Conservation (phyloP, 2,329 filamentous ascomycete species). For the Penicillium expansum region DNA sequence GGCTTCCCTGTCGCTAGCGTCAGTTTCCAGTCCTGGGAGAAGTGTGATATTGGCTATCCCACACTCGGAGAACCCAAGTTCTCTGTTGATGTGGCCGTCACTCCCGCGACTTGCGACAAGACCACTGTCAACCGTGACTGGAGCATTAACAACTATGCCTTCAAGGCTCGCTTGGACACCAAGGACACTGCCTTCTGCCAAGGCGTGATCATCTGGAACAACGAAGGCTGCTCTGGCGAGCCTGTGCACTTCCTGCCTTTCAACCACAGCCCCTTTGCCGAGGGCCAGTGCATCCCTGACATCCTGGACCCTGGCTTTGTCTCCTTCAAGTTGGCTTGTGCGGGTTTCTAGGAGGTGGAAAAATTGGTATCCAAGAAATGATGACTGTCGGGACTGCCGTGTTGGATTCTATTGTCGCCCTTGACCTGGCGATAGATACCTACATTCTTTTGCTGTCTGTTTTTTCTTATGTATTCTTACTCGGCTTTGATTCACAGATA, state of each 20-base stretch:
- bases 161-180: constrained; percentile 20
- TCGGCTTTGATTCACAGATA: not conserved
- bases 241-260: constrained; percentile 19
- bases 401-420: not conserved
- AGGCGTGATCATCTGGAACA: constrained; percentile 23
- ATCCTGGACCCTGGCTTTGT: constrained; percentile 19
- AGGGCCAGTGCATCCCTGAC: constrained; percentile 21
- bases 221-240: constrained; percentile 20
- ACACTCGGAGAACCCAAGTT: constrained; percentile 17
- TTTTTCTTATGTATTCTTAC: not conserved
- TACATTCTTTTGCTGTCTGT: not conserved
- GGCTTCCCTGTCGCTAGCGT: constrained; percentile 20
- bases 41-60: constrained; percentile 16
- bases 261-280: constrained; percentile 9
- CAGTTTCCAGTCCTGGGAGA: constrained; percentile 24
- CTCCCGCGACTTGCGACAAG: constrained; percentile 22
- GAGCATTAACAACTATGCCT: constrained; percentile 22
- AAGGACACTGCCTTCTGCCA: constrained; percentile 20
- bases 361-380: no score
- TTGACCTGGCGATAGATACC: not conserved
- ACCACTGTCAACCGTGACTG: constrained; percentile 21
- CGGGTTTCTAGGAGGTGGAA: not conserved
- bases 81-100: constrained; percentile 11
- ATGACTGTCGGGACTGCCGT: no score
- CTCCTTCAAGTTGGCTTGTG: constrained; percentile 21